Evolutionary conservation across 805 yeast genomes (phyloP).

Genomic region (Starmerella cellae): DNA sequence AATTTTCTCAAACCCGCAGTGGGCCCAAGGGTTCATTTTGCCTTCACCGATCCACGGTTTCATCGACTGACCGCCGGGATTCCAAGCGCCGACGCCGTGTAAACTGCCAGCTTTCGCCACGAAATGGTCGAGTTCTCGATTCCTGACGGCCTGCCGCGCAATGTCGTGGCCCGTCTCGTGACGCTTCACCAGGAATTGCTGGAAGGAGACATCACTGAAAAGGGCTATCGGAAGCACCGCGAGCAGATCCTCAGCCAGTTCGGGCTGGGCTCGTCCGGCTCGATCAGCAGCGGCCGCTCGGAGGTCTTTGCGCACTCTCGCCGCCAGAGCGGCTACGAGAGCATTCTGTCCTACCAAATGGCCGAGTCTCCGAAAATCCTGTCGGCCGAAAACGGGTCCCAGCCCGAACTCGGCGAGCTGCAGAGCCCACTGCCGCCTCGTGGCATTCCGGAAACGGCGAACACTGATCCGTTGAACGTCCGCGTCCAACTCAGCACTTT

Average conservation of each 20-base stretch:
- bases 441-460: constrained; percentile 23
- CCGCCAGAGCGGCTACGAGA: constrained; percentile 17
- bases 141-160: constrained; percentile 24
- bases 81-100: too few relatives aligned
- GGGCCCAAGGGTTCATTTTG: too few relatives aligned
- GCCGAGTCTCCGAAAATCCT: constrained; percentile 8
- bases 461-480: constrained; percentile 29
- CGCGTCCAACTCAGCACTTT: constrained; percentile 27
- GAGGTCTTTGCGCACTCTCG: constrained; percentile 15
- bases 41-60: too few relatives aligned
- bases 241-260: constrained; percentile 28
- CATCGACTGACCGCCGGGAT: too few relatives aligned
- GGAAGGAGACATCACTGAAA: constrained; percentile 61
- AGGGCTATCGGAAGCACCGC: constrained; percentile 55
- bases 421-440: constrained; percentile 22
- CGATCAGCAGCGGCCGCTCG: constrained; percentile 7
- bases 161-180: constrained; percentile 19
- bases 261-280: constrained; percentile 11
- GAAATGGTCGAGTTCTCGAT: constrained; percentile 20
- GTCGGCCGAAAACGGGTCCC: neutral
- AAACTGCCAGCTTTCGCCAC: neutral
- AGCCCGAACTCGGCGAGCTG: constrained; percentile 10
- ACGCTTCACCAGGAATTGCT: constrained; percentile 22
- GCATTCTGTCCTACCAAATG: constrained; percentile 12
- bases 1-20: too few relatives aligned